Conservation (phyloP, 1,284 basidiomycete species). For the Sporisorium graminicola region DNA sequence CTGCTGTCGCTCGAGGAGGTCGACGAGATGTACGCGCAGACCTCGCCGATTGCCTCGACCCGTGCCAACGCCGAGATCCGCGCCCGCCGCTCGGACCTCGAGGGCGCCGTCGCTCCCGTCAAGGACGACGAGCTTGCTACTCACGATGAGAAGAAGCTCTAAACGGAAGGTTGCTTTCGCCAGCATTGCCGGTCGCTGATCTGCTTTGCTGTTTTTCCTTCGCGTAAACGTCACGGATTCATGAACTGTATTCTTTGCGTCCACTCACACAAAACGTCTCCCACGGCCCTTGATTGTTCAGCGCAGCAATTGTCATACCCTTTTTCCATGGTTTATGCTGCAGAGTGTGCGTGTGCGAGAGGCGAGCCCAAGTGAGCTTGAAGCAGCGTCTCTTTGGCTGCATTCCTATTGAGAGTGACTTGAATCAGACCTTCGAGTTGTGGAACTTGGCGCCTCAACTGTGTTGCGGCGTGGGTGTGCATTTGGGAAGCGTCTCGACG, state of each 20-base stretch:
- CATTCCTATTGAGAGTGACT: too few species aligned
- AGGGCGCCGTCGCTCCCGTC: conserved; percentile 44
- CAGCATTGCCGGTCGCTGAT: too few species aligned
- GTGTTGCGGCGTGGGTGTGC: too few species aligned
- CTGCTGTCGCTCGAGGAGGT: conserved; percentile 82
- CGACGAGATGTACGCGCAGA: conserved; percentile 67
- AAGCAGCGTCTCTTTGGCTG: too few species aligned
- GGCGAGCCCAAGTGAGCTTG: too few species aligned
- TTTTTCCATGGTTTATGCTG: neutral
- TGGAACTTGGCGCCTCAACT: too few species aligned
- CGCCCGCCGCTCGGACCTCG: conserved; percentile 59
- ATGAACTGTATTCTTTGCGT: conserved; percentile 12
- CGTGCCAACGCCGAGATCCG: conserved; percentile 55
- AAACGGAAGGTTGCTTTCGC: neutral
- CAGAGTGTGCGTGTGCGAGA: too few species aligned
- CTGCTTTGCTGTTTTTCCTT: conserved; percentile 2
- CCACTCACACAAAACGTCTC: neutral
- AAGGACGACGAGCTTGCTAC: conserved; percentile 58
- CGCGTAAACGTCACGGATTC: conserved; percentile 6
- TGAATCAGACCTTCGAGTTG: too few species aligned
- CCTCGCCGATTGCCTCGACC: conserved; percentile 40
- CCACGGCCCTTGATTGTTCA: neutral
- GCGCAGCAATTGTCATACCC: neutral
- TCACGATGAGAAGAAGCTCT: conserved; percentile 58
- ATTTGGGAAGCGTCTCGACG: too few species aligned